phyloP scores from a whole-genome alignment of 345 rosid genomes.

The Microcos paniculata region DNA sequence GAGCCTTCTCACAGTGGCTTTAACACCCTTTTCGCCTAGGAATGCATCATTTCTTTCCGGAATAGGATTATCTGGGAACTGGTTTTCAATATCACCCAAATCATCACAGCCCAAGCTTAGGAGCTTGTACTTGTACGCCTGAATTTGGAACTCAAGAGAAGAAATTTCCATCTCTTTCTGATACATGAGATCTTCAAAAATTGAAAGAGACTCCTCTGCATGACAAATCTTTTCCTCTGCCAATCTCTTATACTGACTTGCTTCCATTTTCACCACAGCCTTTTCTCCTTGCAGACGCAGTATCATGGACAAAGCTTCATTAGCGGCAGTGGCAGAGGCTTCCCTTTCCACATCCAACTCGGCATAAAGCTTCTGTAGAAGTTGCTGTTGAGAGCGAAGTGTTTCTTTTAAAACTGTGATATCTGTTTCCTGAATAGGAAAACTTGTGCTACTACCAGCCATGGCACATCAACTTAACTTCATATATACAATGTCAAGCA shows the following conservation, averaged over 20 bases:
- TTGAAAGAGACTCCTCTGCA: constrained; percentile 70
- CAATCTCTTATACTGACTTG: constrained; percentile 84
- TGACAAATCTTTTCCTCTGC: constrained; percentile 79
- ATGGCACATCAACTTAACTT: constrained; percentile 19
- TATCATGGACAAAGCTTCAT: constrained; percentile 88
- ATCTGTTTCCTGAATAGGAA: constrained; percentile 39
- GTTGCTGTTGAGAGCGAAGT: constrained; percentile 69
- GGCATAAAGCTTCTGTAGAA: constrained; percentile 59
- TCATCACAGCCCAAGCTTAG: constrained; percentile 71
- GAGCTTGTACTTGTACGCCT: constrained; percentile 69
- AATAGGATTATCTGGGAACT: constrained; percentile 44
- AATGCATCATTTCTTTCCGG: constrained; percentile 31
- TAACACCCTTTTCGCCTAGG: constrained; percentile 24
- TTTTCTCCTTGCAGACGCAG: constrained; percentile 83
- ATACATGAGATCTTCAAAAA: constrained; percentile 70
- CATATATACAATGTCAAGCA: neutral
- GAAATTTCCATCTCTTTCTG: constrained; percentile 89
- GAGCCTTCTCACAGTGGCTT: constrained; percentile 30
- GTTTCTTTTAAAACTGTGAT: constrained; percentile 48
- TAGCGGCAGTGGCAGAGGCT: constrained; percentile 68
- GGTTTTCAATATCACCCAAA: constrained; percentile 38
- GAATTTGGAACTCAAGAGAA: constrained; percentile 78
- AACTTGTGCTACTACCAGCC: constrained; percentile 41
- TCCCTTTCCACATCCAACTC: constrained; percentile 91
- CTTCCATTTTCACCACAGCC: constrained; percentile 76